Base-by-base conservation (phyloP, 352 stramenopile genomes). In the Blastocystis hominis region DNA sequence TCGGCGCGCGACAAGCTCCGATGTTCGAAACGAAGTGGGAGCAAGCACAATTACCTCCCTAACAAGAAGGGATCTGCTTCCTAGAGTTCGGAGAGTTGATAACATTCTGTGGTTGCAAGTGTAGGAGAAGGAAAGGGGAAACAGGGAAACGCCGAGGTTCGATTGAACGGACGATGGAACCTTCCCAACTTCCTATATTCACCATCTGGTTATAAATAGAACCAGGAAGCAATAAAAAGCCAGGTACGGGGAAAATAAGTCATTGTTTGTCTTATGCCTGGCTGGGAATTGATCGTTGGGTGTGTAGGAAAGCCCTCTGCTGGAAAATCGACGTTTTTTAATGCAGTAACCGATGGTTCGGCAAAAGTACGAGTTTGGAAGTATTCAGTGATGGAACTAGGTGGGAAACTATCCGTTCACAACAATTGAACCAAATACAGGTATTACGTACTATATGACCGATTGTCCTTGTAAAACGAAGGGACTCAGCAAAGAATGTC, bases 281-380 rank as follows among this genome's bases (percentile, higher is more conserved):
- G 77, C 34, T 87, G 62, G 62, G 93, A 95, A 90, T 89, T 95
- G 3, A 91, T 94, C 44, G 93, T 95, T 80, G 93, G 93, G n/a
- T 95, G 93, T 76, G 93, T 95, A 68, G 93, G 93, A 55, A 95
- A 95, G 90, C 93, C 93, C 17, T 94, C 92, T 79, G 92, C 92
- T 0, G 93, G 93, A 90, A 95, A 95, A 89, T 94, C 92, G 86
- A 95, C 93, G 89, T 94, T 95, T 89, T 95, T 95, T 87, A 95
- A 95, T 80, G 93, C 93, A 46, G 93, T 95, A 88, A 95, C 93
- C 42, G 93, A 95, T 87, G 93, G 93, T 86, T 94, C 93, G 63
- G 93, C 93, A 40, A 95, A 87, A 44, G 77, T 87, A 38, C 0
- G 34, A 17, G 10, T 42, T 77, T 64, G 36, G 13, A 34, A 9